These are phyloP conservation scores for Kernera saxatilis DNA, from an alignment of 345 rosid species.

Conservation along the genomic window DNA sequence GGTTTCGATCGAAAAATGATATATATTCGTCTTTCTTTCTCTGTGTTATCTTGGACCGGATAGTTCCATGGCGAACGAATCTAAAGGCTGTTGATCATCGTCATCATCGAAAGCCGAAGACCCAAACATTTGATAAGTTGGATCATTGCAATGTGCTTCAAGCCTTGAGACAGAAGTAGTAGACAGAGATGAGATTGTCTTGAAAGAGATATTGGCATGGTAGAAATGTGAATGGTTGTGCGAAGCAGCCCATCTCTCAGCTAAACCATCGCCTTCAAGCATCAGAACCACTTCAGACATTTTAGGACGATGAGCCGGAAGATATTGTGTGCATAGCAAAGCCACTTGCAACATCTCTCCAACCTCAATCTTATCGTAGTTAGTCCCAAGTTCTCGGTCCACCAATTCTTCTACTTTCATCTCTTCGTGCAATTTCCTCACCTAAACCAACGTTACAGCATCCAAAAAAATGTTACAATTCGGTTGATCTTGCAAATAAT, in stretches of 20 bases:
- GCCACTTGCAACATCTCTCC: conserved; percentile 94
- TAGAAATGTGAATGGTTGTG: conserved; percentile 48
- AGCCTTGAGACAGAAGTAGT: conserved; percentile 18
- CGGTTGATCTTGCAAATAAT: not conserved
- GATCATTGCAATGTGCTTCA: conserved; percentile 39
- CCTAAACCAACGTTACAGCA: conserved; percentile 34
- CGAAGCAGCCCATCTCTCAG: conserved; percentile 87
- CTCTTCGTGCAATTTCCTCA: conserved; percentile 69
- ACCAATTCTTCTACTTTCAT: conserved; percentile 70
- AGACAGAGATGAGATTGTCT: conserved; percentile 30
- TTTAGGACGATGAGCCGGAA: conserved; percentile 86
- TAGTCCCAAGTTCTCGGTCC: conserved; percentile 68
- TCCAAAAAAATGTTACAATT: not conserved
- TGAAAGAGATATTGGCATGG: conserved; percentile 31
- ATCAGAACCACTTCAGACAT: conserved; percentile 87
- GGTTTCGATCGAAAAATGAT: not conserved
- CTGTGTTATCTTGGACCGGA: conserved; percentile 76
- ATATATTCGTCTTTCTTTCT: not conserved
- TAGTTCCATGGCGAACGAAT: conserved; percentile 83
- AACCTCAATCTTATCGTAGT: conserved; percentile 67
- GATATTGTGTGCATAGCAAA: conserved; percentile 76
- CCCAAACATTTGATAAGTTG: conserved; percentile 62
- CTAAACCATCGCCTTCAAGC: conserved; percentile 95
- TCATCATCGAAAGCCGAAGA: conserved; percentile 68
- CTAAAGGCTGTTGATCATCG: conserved; percentile 75